Conservation (phyloP, 2,329 filamentous ascomycete genomes). For the Fusarium torulosum region DNA sequence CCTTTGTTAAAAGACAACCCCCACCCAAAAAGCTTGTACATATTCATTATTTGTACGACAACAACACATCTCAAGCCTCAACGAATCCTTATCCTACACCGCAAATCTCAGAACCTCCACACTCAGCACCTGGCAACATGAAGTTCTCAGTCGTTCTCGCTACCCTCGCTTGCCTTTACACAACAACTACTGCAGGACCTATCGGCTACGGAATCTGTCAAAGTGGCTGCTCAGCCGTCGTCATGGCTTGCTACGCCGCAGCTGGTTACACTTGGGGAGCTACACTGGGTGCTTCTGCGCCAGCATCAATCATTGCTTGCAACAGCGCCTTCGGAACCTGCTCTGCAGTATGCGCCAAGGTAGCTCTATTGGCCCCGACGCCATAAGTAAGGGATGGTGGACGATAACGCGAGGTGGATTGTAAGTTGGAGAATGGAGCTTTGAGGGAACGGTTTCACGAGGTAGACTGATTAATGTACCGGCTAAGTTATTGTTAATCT, state of each 20-base stretch:
- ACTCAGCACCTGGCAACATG: background rate
- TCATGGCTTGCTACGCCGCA: conserved; percentile 10
- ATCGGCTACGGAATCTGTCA: conserved; percentile 6
- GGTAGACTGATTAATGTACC: no score
- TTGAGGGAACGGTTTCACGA: no score
- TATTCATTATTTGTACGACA: no score
- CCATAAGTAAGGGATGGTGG: background rate
- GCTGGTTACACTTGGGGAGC: conserved; percentile 13
- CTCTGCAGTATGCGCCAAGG: conserved; percentile 5
- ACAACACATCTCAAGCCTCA: no score
- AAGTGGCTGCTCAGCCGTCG: background rate
- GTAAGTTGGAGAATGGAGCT: no score
- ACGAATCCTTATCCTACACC: no score
- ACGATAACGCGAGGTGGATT: background rate
- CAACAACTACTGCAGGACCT: background rate
- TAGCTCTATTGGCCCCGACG: conserved; percentile 1
- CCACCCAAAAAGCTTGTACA: no score
- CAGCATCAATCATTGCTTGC: conserved; percentile 1
- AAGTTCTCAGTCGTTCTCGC: background rate
- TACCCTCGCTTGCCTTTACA: background rate
- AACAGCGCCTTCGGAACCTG: conserved; percentile 15
- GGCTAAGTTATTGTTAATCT: no score
- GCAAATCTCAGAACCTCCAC: background rate
- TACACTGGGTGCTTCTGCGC: background rate
- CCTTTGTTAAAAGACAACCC: background rate